These are phyloP conservation scores for Zygotorulaspora chibaensis DNA, from an alignment of 805 yeast genomes.

Conservation along the genomic window DNA sequence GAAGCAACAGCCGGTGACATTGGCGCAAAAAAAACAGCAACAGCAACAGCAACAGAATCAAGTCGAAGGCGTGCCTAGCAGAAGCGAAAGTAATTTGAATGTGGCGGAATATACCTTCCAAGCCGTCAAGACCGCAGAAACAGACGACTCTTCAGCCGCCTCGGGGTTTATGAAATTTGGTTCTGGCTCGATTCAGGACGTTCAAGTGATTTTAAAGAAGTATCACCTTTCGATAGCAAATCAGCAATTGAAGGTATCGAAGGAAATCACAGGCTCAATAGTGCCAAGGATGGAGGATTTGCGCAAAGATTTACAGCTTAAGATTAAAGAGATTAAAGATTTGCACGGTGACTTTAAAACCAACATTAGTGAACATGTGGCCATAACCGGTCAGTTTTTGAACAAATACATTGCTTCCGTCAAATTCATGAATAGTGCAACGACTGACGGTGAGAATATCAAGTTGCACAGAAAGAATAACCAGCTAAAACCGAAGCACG, in stretches of 20 bases:
- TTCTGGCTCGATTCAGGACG: slow-evolving; percentile 70
- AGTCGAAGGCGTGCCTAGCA: neutral
- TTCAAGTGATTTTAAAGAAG: slow-evolving; percentile 64
- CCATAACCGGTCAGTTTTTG: slow-evolving; percentile 55
- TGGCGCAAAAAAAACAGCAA: slow-evolving; percentile 22
- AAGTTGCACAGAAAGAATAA: slow-evolving; percentile 18
- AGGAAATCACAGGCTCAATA: slow-evolving; percentile 50
- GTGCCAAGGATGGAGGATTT: slow-evolving; percentile 57
- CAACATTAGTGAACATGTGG: slow-evolving; percentile 55
- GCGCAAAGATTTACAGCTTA: slow-evolving; percentile 64
- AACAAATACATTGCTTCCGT: slow-evolving; percentile 45
- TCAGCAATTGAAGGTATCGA: slow-evolving; percentile 50
- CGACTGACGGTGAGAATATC: slow-evolving; percentile 26
- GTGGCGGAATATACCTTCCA: slow-evolving; percentile 6
- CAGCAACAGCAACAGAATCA: slow-evolving; percentile 10
- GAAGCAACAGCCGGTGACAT: slow-evolving; percentile 25
- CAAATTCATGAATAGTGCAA: slow-evolving; percentile 39
- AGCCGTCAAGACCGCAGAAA: slow-evolving; percentile 11
- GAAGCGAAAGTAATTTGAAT: slow-evolving; percentile 4
- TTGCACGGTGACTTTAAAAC: slow-evolving; percentile 59
- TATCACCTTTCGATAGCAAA: slow-evolving; percentile 56
- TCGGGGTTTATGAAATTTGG: slow-evolving; percentile 67
- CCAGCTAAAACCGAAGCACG: slow-evolving; percentile 41
- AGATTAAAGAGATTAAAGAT: slow-evolving; percentile 77
- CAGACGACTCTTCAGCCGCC: slow-evolving; percentile 26